Evolutionary conservation across 2,329 filamentous ascomycete species (phyloP).

Genomic region (Colletotrichum sp.): DNA sequence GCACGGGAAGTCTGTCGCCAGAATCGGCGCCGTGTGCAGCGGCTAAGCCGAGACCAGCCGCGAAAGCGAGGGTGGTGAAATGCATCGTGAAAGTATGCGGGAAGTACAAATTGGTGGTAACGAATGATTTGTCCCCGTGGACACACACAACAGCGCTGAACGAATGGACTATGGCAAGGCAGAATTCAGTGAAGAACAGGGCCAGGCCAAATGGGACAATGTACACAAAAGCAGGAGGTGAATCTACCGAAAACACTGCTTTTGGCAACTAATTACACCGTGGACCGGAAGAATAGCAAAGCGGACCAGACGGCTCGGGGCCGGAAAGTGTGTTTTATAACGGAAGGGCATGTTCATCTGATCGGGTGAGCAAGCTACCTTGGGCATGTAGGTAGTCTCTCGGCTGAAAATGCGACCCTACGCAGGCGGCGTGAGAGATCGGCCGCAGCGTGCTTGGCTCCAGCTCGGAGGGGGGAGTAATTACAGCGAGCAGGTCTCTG

Average conservation of each 20-base stretch:
- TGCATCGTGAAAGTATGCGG: background rate
- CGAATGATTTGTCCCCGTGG: background rate
- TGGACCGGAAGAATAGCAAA: background rate
- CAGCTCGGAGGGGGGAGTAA: background rate
- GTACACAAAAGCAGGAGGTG: background rate
- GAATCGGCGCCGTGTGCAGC: slow-evolving; percentile 11
- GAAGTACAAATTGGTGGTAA: background rate
- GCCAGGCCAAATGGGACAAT: slow-evolving; percentile 4
- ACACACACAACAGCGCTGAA: background rate
- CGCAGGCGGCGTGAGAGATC: background rate
- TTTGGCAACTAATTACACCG: slow-evolving; percentile 5
- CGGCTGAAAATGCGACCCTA: slow-evolving; percentile 8
- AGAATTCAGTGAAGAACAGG: slow-evolving; percentile 7
- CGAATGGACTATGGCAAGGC: slow-evolving; percentile 9
- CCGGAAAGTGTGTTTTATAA: slow-evolving; percentile 18
- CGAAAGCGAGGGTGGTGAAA: slow-evolving; percentile 1
- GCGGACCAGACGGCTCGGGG: background rate
- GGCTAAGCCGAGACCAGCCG: slow-evolving; percentile 6
- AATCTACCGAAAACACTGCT: background rate
- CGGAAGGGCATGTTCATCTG: background rate
- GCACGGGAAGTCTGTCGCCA: background rate
- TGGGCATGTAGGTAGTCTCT: background rate
- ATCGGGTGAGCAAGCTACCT: background rate
- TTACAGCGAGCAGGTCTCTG: background rate
- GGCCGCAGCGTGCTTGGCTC: slow-evolving; percentile 3